Percentiles rank a stretch among this genome's conserved stretches.
These are phyloP conservation scores for Daldinia eschscholtzii DNA, from an alignment of 2,329 filamentous ascomycete species.

Conservation along the genomic window DNA sequence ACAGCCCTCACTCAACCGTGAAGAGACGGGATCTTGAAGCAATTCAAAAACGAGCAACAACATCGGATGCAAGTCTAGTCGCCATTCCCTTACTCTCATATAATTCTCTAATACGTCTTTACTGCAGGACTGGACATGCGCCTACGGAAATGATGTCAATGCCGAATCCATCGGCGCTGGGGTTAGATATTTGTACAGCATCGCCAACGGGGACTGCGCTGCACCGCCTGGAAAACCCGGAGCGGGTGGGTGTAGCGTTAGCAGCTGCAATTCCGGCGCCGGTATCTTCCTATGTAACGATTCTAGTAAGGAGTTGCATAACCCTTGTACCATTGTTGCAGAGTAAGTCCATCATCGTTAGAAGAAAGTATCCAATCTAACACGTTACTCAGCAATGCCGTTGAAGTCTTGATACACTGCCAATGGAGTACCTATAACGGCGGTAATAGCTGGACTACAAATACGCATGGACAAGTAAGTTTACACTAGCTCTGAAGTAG, in stretches of 20 bases:
- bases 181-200: constrained; percentile 35
- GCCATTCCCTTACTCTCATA: background rate
- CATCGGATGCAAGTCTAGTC: constrained; percentile 26
- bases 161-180: constrained; percentile 31
- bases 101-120: constrained; percentile 7
- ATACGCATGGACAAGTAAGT: constrained; percentile 38
- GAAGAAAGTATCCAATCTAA: background rate
- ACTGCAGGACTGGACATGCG: constrained; percentile 32
- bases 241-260: constrained; percentile 26
- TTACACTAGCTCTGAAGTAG: background rate
- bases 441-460: constrained; percentile 26
- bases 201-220: constrained; percentile 34
- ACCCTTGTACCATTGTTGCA: constrained; percentile 24
- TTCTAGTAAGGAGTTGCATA: constrained; percentile 15
- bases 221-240: constrained; percentile 31
- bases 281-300: constrained; percentile 37
- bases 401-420: constrained; percentile 40
- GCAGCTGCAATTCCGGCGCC: constrained; percentile 30
- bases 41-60: constrained; percentile 34
- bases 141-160: constrained; percentile 34
- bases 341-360: constrained; percentile 19
- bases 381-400: constrained; percentile 27
- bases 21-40: constrained; percentile 16
- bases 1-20: constrained; percentile 25
- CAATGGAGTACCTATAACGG: constrained; percentile 33